Conservation (phyloP, 495 filamentous ascomycete species). For the Sporormia fimetaria region DNA sequence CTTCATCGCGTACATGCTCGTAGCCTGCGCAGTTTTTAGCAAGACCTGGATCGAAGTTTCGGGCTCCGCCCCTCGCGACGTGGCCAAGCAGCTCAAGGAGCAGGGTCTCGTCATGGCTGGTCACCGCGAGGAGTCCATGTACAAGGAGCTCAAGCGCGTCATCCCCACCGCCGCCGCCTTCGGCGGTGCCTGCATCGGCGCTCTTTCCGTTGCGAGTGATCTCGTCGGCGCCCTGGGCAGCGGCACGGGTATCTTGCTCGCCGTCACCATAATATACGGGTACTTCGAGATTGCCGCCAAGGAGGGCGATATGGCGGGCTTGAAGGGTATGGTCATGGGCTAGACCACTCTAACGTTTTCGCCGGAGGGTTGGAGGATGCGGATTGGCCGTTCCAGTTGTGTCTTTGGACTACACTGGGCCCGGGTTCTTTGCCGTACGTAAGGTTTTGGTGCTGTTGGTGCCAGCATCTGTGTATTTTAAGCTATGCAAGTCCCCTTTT, state of each 20-base stretch:
- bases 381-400: no score
- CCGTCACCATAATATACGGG: slow-evolving; percentile 98
- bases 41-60: slow-evolving; percentile 99
- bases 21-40: slow-evolving; percentile 95
- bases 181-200: slow-evolving; percentile 98
- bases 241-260: slow-evolving; percentile 93
- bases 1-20: slow-evolving; percentile 94
- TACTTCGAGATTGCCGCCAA: slow-evolving; percentile 99
- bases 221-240: slow-evolving; percentile 92
- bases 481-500: no score
- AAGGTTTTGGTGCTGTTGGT: no score
- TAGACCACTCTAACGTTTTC: no score
- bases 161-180: slow-evolving; percentile 98
- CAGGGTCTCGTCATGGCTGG: slow-evolving; percentile 99
- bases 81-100: slow-evolving; percentile 99
- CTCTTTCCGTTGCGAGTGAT: slow-evolving; percentile 87
- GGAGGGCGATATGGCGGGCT: slow-evolving; percentile 84
- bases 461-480: no score
- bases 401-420: no score
- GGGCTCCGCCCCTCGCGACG: slow-evolving; percentile 90
- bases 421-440: no score
- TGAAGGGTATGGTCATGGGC: slow-evolving; percentile 70
- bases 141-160: slow-evolving; percentile 98
- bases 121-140: slow-evolving; percentile 99
- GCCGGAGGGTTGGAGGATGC: no score